Evolutionary conservation across 1,284 basidiomycete genomes (phyloP).

Genomic region (Tilletiopsis washingtonensis): DNA sequence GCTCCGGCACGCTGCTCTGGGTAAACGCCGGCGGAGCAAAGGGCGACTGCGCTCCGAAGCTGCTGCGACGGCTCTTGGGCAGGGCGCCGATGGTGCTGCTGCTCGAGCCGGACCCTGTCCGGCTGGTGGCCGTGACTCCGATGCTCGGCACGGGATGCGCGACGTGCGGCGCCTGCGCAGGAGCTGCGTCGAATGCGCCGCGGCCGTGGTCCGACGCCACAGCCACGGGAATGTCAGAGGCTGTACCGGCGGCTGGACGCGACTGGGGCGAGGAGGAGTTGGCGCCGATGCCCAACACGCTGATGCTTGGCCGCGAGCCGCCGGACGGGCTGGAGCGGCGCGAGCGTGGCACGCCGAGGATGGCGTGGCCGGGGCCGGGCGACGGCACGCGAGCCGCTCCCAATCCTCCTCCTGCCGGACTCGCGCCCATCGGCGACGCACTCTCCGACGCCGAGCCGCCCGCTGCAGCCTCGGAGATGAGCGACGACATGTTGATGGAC

Average conservation of each 20-base stretch:
- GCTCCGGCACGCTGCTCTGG: too few relatives aligned
- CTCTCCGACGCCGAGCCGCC: background rate
- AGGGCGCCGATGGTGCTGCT: background rate
- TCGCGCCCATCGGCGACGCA: too few relatives aligned
- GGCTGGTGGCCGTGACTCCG: too few relatives aligned
- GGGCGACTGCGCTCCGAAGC: background rate
- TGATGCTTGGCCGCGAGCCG: background rate
- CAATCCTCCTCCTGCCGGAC: too few relatives aligned
- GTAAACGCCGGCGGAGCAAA: too few relatives aligned
- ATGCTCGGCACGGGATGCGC: too few relatives aligned
- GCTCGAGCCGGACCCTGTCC: too few relatives aligned
- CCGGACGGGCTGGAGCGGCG: background rate
- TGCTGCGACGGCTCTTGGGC: background rate
- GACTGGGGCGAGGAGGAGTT: too few relatives aligned
- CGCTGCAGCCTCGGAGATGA: constrained; percentile 34
- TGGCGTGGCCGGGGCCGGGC: background rate
- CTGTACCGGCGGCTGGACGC: background rate
- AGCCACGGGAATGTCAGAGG: constrained; percentile 23
- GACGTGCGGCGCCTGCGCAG: too few relatives aligned
- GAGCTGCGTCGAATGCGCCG: too few relatives aligned
- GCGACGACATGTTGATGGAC: constrained; percentile 37
- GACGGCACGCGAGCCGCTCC: background rate
- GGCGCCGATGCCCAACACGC: too few relatives aligned
- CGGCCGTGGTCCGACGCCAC: constrained; percentile 27
- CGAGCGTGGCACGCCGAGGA: background rate